Conservation (phyloP, 768 basidiomycete genomes). For the Boletus rufocinnamomeus region DNA sequence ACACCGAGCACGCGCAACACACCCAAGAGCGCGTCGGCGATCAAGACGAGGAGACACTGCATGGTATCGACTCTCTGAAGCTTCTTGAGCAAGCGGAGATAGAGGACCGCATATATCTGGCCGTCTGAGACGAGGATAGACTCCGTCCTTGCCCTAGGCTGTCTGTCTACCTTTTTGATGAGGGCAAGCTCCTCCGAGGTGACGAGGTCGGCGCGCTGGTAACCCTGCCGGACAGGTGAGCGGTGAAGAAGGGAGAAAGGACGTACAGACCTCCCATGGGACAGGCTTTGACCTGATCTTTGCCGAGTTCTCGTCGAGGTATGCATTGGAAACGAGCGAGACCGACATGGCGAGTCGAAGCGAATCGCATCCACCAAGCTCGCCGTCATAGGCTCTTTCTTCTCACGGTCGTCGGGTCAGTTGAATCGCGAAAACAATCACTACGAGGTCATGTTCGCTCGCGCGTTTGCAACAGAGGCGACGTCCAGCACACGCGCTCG, state of each 20-base stretch:
- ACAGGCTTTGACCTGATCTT: slow-evolving; percentile 91
- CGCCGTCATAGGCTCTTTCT: slow-evolving; percentile 22
- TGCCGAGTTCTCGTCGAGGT: slow-evolving; percentile 82
- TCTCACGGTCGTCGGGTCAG: slow-evolving; percentile 33
- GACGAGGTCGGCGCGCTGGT: slow-evolving; percentile 91
- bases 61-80: slow-evolving; percentile 84
- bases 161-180: slow-evolving; percentile 90
- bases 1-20: slow-evolving; percentile 21
- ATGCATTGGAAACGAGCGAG: slow-evolving; percentile 75
- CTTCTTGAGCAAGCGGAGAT: slow-evolving; percentile 86
- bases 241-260: not conserved
- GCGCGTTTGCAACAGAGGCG: slow-evolving; percentile 49
- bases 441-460: slow-evolving; percentile 5
- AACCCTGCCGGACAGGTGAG: slow-evolving; percentile 59
- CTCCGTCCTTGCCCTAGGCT: slow-evolving; percentile 71
- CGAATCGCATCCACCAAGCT: not conserved
- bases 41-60: slow-evolving; percentile 82
- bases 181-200: slow-evolving; percentile 83
- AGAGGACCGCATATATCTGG: slow-evolving; percentile 80
- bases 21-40: slow-evolving; percentile 88
- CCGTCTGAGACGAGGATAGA: slow-evolving; percentile 82
- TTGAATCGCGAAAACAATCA: slow-evolving; percentile 1
- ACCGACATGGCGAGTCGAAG: slow-evolving; percentile 55
- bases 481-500: slow-evolving; percentile 18
- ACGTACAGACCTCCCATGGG: slow-evolving; percentile 84